A percentile compares a stretch with the other conserved stretches of the same genome.
Conservation (phyloP, 2,329 filamentous ascomycete genomes). For the Xylariaceae sp. region DNA sequence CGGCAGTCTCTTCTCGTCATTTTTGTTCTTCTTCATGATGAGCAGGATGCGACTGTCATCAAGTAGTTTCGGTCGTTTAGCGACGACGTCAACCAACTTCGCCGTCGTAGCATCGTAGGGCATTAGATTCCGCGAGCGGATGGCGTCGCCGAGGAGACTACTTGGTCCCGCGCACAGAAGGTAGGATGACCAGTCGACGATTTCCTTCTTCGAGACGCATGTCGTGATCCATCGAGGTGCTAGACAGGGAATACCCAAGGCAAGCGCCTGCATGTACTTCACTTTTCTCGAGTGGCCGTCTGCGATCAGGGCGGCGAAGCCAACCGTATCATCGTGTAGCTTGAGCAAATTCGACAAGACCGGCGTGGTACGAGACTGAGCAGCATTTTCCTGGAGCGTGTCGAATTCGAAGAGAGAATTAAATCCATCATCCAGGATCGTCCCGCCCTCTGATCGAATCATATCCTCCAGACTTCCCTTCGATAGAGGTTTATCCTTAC, state of each 20-base stretch:
- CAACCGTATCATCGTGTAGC: slow-evolving; percentile 52
- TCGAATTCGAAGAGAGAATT: slow-evolving; percentile 66
- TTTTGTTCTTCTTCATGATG: slow-evolving; percentile 60
- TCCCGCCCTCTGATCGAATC: slow-evolving; percentile 68
- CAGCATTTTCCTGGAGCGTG: slow-evolving; percentile 28
- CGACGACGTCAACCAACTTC: slow-evolving; percentile 52
- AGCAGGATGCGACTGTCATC: slow-evolving; percentile 63
- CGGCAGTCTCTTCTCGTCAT: slow-evolving; percentile 59
- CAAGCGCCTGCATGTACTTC: slow-evolving; percentile 93
- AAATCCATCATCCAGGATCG: slow-evolving; percentile 68
- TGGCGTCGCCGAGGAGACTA: slow-evolving; percentile 66
- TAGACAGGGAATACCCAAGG: slow-evolving; percentile 81
- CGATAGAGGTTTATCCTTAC: slow-evolving; percentile 43
- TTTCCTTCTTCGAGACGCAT: slow-evolving; percentile 55
- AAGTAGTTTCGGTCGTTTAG: slow-evolving; percentile 57
- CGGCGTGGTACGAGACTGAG: slow-evolving; percentile 21
- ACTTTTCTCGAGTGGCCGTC: slow-evolving; percentile 79
- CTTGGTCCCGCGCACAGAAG: slow-evolving; percentile 82
- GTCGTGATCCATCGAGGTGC: slow-evolving; percentile 74
- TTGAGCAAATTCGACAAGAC: slow-evolving; percentile 37
- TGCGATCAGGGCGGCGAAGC: slow-evolving; percentile 81
- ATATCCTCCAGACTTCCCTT: slow-evolving; percentile 47
- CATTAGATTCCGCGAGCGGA: slow-evolving; percentile 65
- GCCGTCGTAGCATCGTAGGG: slow-evolving; percentile 56
- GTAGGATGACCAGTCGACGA: slow-evolving; percentile 75